These are phyloP conservation scores for Aspergillus ibericus DNA, from an alignment of 2,329 filamentous ascomycete genomes.

Conservation along the genomic window DNA sequence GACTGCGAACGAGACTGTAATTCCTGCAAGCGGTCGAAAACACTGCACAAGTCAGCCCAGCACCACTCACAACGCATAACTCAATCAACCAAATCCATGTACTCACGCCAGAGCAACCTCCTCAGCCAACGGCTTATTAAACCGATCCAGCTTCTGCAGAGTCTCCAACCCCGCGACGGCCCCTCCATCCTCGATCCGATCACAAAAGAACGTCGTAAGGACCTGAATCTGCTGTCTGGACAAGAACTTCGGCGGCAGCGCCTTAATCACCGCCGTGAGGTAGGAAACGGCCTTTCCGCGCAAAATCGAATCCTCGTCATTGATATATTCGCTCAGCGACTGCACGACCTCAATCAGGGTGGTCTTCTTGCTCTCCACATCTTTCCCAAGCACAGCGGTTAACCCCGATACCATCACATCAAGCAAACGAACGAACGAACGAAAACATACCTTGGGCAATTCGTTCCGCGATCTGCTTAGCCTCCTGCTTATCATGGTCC, in stretches of 20 bases:
- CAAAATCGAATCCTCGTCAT: constrained; percentile 61
- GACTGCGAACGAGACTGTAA: constrained; percentile 62
- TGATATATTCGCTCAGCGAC: constrained; percentile 66
- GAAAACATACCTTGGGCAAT: constrained; percentile 44
- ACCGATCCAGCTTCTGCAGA: constrained; percentile 60
- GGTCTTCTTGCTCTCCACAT: constrained; percentile 59
- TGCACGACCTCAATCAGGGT: constrained; percentile 64
- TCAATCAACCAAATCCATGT: not conserved
- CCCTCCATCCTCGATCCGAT: constrained; percentile 63
- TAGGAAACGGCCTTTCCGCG: constrained; percentile 58
- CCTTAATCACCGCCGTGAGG: constrained; percentile 45
- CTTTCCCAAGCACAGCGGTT: constrained; percentile 40
- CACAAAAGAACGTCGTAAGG: constrained; percentile 64
- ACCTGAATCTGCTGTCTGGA: constrained; percentile 63
- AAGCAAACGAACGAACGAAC: constrained; percentile 7
- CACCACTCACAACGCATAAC: not conserved
- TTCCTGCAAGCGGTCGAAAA: constrained; percentile 56
- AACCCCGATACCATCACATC: constrained; percentile 17
- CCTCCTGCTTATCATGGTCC: constrained; percentile 48
- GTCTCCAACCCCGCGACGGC: constrained; percentile 60
- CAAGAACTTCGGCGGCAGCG: constrained; percentile 56
- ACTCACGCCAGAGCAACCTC: constrained; percentile 55
- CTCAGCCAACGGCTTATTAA: constrained; percentile 57
- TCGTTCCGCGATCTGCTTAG: constrained; percentile 44
- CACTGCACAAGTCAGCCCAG: constrained; percentile 34